A percentile compares a stretch with the other conserved stretches of the same genome.
These are phyloP conservation scores for Tubosaeta brunneosetosa DNA, from an alignment of 768 basidiomycete genomes.

Conservation along the genomic window DNA sequence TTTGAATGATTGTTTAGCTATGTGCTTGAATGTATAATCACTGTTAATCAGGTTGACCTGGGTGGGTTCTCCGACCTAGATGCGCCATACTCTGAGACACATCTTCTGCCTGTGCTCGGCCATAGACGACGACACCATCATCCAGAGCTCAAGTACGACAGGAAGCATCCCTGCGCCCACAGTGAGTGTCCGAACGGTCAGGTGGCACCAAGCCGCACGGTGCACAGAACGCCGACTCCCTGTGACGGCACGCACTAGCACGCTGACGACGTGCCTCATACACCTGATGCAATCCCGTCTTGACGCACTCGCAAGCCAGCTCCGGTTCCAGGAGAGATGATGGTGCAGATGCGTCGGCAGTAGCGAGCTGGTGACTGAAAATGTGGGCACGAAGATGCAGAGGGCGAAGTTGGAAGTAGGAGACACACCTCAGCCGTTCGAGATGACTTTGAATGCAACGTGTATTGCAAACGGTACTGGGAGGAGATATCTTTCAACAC, in stretches of 20 bases:
- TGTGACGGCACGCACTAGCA: conserved; percentile 59
- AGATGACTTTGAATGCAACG: conserved; percentile 48
- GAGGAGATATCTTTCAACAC: conserved; percentile 65
- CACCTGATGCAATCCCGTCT: conserved; percentile 60
- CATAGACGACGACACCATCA: conserved; percentile 50
- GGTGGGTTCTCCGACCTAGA: no score
- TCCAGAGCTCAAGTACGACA: conserved; percentile 51
- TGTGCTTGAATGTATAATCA: no score
- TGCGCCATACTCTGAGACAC: no score
- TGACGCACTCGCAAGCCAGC: conserved; percentile 81
- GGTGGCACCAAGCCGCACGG: conserved; percentile 34
- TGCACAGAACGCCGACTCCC: conserved; percentile 52
- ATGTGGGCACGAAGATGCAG: conserved; percentile 53
- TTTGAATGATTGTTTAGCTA: no score
- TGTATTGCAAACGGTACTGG: conserved; percentile 66
- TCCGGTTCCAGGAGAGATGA: conserved; percentile 61
- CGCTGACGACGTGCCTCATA: conserved; percentile 50
- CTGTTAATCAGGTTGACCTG: no score
- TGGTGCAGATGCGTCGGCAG: conserved; percentile 38
- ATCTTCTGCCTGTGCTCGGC: conserved; percentile 30
- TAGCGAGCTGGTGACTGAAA: conserved; percentile 61
- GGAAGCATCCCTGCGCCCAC: conserved; percentile 42
- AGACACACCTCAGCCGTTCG: conserved; percentile 56
- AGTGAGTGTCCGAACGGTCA: conserved; percentile 24
- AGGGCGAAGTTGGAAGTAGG: conserved; percentile 37